Evolutionary conservation across 441 rosid species (phyloP).

Genomic region (Eutrema salsugineum): DNA sequence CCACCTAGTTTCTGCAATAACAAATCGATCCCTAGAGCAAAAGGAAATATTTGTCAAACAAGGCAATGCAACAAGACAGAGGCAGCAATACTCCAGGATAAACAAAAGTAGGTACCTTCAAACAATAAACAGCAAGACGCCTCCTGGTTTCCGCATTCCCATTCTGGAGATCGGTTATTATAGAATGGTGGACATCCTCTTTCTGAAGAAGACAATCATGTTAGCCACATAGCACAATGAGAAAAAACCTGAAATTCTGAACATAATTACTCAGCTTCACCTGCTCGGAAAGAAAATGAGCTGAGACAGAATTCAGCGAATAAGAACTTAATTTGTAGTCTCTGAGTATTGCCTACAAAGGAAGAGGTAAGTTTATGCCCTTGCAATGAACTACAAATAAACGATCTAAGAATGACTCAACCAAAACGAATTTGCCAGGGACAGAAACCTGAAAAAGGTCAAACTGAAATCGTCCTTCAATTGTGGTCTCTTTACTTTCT

Average conservation of each 20-base stretch:
- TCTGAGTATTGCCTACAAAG: constrained; percentile 78
- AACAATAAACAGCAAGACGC: constrained; percentile 97
- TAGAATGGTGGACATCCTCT: constrained; percentile 99
- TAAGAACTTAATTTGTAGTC: constrained; percentile 96
- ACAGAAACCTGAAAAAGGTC: constrained; percentile 91
- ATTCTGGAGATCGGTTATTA: constrained; percentile 97
- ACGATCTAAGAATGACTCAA: constrained; percentile 16
- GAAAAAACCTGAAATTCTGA: background rate
- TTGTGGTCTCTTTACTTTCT: constrained; percentile 93
- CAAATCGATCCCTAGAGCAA: background rate
- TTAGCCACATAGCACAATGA: constrained; percentile 2
- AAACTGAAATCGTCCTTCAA: constrained; percentile 97
- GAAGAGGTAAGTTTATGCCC: constrained; percentile 4
- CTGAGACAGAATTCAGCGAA: constrained; percentile 94
- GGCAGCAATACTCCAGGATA: background rate
- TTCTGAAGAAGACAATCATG: constrained; percentile 49
- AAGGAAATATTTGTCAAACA: background rate
- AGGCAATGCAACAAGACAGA: constrained; percentile 1
- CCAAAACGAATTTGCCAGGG: constrained; percentile 15
- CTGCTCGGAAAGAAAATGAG: constrained; percentile 99
- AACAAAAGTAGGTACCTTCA: constrained; percentile 57
- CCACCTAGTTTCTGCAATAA: background rate
- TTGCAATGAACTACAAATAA: background rate
- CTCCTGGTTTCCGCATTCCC: constrained; percentile 99
- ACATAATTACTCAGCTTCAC: constrained; percentile 35